These are phyloP conservation scores for Spathaspora boniae DNA, from an alignment of 805 yeast genomes.

Conservation along the genomic window DNA sequence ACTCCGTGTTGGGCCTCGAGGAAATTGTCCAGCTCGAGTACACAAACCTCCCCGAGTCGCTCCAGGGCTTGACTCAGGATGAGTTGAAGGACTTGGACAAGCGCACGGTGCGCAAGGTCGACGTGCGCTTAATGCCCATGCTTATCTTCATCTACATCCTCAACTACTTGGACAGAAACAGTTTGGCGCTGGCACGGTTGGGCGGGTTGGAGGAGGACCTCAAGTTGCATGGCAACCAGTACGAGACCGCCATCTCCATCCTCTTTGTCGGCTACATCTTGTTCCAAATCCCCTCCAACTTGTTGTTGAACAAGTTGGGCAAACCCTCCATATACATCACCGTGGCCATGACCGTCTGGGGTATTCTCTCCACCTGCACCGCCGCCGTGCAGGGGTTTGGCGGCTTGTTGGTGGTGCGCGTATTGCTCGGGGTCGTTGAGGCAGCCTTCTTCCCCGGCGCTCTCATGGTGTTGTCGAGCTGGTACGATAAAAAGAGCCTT, in stretches of 20 bases:
- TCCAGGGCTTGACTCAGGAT: slow-evolving; percentile 29
- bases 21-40: slow-evolving; percentile 7
- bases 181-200: slow-evolving; percentile 51
- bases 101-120: slow-evolving; percentile 45
- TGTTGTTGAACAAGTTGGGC: slow-evolving; percentile 44
- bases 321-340: slow-evolving; percentile 52
- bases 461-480: slow-evolving; percentile 48
- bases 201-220: slow-evolving; percentile 48
- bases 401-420: slow-evolving; percentile 44
- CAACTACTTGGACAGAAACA: slow-evolving; percentile 50
- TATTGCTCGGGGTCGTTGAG: slow-evolving; percentile 46
- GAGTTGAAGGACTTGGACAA: slow-evolving; percentile 43
- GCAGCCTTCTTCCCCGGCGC: slow-evolving; percentile 48
- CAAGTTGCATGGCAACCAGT: slow-evolving; percentile 38
- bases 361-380: slow-evolving; percentile 44
- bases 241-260: slow-evolving; percentile 51
- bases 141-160: slow-evolving; percentile 48
- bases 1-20: background rate
- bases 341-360: slow-evolving; percentile 48
- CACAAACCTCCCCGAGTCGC: slow-evolving; percentile 26
- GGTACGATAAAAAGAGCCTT: slow-evolving; percentile 52
- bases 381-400: slow-evolving; percentile 44
- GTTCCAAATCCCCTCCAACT: slow-evolving; percentile 48
- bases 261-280: slow-evolving; percentile 48
- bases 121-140: slow-evolving; percentile 48